A percentile compares a stretch with the other conserved stretches of the same genome.
Conservation (phyloP, 2,329 filamentous ascomycete species). For the Xylariales sp. region DNA sequence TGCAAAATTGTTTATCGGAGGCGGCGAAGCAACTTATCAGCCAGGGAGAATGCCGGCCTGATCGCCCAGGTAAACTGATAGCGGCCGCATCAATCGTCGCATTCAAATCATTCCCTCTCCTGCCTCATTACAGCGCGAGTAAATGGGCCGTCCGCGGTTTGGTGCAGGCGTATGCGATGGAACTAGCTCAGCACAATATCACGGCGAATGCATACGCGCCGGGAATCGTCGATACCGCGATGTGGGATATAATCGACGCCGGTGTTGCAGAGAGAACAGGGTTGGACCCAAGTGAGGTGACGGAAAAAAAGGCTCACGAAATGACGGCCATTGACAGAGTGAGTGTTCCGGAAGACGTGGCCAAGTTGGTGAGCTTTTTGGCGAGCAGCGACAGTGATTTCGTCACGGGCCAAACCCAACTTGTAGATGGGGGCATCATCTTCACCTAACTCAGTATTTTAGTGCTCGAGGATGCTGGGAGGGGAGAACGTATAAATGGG, state of each 20-base stretch:
- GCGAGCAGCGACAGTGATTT: conserved; percentile 70
- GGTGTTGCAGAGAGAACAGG: conserved; percentile 65
- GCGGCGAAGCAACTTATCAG: conserved; percentile 74
- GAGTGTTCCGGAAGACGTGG: conserved; percentile 72
- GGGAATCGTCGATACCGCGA: conserved; percentile 73
- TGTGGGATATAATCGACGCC: conserved; percentile 77
- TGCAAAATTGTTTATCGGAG: conserved; percentile 72
- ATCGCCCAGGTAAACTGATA: conserved; percentile 58
- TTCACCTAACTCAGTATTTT: conserved; percentile 21
- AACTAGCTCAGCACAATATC: conserved; percentile 72
- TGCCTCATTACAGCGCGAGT: conserved; percentile 71
- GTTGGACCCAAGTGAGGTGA: conserved; percentile 62
- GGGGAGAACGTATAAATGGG: too few relatives aligned
- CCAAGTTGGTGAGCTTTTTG: conserved; percentile 71
- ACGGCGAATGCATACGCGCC: conserved; percentile 75
- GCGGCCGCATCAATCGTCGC: conserved; percentile 67
- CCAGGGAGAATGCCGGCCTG: conserved; percentile 61
- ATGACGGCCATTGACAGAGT: conserved; percentile 67
- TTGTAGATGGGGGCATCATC: conserved; percentile 69
- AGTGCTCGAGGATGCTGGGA: neutral
- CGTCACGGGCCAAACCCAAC: conserved; percentile 72
- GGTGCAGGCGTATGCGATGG: conserved; percentile 74
- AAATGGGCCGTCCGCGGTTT: conserved; percentile 76
- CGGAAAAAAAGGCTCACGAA: conserved; percentile 65
- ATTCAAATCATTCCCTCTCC: conserved; percentile 68